A percentile compares a stretch with the other conserved stretches of the same genome.
Conservation (phyloP, 2,329 filamentous ascomycete genomes). For the Verticillium albo-atrum region DNA sequence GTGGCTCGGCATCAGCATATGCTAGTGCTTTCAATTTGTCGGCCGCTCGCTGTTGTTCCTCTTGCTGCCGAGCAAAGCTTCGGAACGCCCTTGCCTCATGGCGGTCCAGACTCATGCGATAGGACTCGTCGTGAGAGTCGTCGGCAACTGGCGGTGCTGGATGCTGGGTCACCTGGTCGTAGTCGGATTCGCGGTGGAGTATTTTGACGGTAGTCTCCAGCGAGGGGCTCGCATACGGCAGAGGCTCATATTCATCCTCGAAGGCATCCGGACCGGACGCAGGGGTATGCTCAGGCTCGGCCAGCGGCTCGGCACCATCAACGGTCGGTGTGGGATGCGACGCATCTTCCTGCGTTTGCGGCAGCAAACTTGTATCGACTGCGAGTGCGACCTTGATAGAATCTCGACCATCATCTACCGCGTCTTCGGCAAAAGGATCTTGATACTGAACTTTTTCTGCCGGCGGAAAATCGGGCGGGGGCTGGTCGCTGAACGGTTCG, state of each 20-base stretch:
- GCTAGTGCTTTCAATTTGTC: background rate
- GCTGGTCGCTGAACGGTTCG: conserved; percentile 18
- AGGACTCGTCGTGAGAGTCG: conserved; percentile 31
- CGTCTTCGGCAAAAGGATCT: conserved; percentile 46
- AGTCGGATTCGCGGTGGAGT: conserved; percentile 39
- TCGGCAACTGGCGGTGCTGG: conserved; percentile 29
- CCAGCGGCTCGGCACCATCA: background rate
- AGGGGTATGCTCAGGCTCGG: conserved; percentile 16
- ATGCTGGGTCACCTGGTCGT: conserved; percentile 5
- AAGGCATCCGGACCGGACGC: conserved; percentile 24
- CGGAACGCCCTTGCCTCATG: conserved; percentile 8
- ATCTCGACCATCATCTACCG: conserved; percentile 25
- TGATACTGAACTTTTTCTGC: conserved; percentile 38
- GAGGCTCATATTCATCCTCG: conserved; percentile 33
- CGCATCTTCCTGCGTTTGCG: background rate
- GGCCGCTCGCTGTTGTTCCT: background rate
- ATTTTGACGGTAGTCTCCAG: conserved; percentile 46
- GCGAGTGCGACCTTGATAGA: conserved; percentile 37
- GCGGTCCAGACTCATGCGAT: conserved; percentile 28
- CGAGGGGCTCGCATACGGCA: conserved; percentile 30
- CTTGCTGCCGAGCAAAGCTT: background rate
- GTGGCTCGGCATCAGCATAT: background rate
- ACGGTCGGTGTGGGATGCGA: background rate
- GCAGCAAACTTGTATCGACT: conserved; percentile 24
- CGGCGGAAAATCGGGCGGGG: conserved; percentile 18